Percentiles rank a stretch among this genome's conserved stretches.
Conservation (phyloP, 179 eudicot genomes). For the Nepenthes alata region DNA sequence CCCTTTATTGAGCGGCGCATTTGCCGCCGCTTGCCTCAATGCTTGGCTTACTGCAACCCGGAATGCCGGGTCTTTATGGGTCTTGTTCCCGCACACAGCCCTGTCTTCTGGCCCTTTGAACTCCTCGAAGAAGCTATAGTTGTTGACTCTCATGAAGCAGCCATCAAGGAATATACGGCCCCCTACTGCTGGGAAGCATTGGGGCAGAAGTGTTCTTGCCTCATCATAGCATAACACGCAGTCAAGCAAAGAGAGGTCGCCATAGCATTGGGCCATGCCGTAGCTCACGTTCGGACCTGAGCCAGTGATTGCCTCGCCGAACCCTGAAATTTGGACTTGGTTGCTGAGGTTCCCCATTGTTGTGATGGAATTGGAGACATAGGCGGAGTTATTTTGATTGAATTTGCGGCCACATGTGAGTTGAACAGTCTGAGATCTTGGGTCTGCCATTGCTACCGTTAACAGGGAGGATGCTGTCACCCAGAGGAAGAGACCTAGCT, state of each 20-base stretch:
- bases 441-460: conserved; percentile 19
- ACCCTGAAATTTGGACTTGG: conserved; percentile 29
- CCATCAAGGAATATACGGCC: conserved; percentile 55
- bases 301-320: conserved; percentile 26
- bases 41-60: conserved; percentile 26
- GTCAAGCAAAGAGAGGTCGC: conserved; percentile 51
- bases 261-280: conserved; percentile 55
- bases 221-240: conserved; percentile 51
- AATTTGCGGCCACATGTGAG: conserved; percentile 24
- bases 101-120: conserved; percentile 27
- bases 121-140: conserved; percentile 38
- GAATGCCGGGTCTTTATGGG: conserved; percentile 16
- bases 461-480: conserved; percentile 2
- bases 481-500: neutral
- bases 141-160: conserved; percentile 50
- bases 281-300: conserved; percentile 30
- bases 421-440: conserved; percentile 27
- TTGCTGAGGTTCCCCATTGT: conserved; percentile 47
- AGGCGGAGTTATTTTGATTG: conserved; percentile 28
- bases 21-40: conserved; percentile 22
- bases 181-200: conserved; percentile 40
- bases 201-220: conserved; percentile 45
- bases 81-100: conserved; percentile 39
- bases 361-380: conserved; percentile 29
- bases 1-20: conserved; percentile 23